phyloP scores from a whole-genome alignment of 2,329 filamentous ascomycete species.

The Aspergillus sergii region DNA sequence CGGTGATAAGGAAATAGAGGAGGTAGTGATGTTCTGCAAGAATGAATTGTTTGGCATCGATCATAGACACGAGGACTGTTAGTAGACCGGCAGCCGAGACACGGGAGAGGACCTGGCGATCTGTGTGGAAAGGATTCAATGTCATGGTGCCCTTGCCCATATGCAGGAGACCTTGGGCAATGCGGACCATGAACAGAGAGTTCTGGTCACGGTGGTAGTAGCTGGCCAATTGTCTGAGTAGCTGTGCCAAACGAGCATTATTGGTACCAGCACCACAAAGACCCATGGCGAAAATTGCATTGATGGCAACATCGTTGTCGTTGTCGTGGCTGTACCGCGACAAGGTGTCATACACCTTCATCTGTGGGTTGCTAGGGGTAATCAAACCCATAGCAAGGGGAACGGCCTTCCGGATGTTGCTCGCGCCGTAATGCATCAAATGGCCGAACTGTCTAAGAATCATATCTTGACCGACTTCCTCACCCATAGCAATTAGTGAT shows the following conservation, averaged over 20 bases:
- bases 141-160: conserved; percentile 99
- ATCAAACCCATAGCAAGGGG: conserved; percentile 95
- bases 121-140: conserved; percentile 98
- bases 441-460: conserved; percentile 96
- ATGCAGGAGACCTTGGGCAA: conserved; percentile 94
- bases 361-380: conserved; percentile 97
- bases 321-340: conserved; percentile 98
- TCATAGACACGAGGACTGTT: conserved; percentile 87
- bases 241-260: conserved; percentile 92
- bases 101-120: conserved; percentile 90
- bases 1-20: conserved; percentile 93
- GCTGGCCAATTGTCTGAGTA: conserved; percentile 90
- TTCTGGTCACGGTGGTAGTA: conserved; percentile 98
- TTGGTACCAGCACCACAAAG: conserved; percentile 95
- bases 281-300: conserved; percentile 99
- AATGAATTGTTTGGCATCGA: conserved; percentile 88
- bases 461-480: conserved; percentile 98
- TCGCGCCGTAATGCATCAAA: conserved; percentile 97
- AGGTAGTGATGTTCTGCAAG: conserved; percentile 81
- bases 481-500: conserved; percentile 94
- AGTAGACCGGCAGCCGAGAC: conserved; percentile 88
- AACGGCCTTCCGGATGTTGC: conserved; percentile 95
- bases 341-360: conserved; percentile 99
- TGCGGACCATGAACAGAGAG: conserved; percentile 97
- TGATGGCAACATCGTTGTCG: conserved; percentile 96